phyloP scores from a whole-genome alignment of 2,329 filamentous ascomycete species.

The Teratosphaeria nubilosa region DNA sequence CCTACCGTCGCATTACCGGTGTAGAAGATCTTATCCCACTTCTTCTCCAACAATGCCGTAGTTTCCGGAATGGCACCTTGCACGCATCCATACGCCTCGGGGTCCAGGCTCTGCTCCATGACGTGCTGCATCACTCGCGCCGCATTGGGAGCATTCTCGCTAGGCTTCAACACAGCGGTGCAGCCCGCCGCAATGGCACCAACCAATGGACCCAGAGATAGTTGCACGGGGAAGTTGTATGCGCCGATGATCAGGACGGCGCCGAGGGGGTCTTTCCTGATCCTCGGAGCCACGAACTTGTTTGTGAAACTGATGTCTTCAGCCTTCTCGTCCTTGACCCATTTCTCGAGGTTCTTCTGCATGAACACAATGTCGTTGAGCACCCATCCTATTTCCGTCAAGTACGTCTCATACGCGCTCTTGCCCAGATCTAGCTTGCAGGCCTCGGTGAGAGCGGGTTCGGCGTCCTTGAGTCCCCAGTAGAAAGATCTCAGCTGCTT shows the following conservation, averaged over 20 bases:
- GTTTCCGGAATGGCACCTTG: conserved; percentile 77
- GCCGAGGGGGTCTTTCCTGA: conserved; percentile 82
- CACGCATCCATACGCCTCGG: conserved; percentile 62
- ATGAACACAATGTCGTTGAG: conserved; percentile 73
- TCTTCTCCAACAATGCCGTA: conserved; percentile 69
- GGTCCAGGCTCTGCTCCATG: conserved; percentile 65
- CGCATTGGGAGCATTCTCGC: conserved; percentile 65
- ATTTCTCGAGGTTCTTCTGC: conserved; percentile 67
- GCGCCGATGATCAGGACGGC: conserved; percentile 72
- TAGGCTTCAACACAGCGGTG: conserved; percentile 82
- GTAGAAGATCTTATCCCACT: conserved; percentile 98
- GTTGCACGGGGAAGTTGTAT: conserved; percentile 87
- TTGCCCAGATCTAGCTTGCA: conserved; percentile 71
- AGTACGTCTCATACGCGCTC: conserved; percentile 59
- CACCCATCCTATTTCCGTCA: conserved; percentile 68
- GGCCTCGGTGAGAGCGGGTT: conserved; percentile 62
- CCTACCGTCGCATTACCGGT: conserved; percentile 73
- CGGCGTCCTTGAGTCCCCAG: conserved; percentile 78
- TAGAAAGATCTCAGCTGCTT: conserved; percentile 87
- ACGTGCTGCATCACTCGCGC: conserved; percentile 74
- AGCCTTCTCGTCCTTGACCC: conserved; percentile 71
- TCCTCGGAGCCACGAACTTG: conserved; percentile 59
- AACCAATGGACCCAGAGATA: conserved; percentile 67
- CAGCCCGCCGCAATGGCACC: conserved; percentile 91
- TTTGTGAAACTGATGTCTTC: conserved; percentile 59